Evolutionary conservation across 768 basidiomycete species (phyloP).

Genomic region (Naganishia antarctica): DNA sequence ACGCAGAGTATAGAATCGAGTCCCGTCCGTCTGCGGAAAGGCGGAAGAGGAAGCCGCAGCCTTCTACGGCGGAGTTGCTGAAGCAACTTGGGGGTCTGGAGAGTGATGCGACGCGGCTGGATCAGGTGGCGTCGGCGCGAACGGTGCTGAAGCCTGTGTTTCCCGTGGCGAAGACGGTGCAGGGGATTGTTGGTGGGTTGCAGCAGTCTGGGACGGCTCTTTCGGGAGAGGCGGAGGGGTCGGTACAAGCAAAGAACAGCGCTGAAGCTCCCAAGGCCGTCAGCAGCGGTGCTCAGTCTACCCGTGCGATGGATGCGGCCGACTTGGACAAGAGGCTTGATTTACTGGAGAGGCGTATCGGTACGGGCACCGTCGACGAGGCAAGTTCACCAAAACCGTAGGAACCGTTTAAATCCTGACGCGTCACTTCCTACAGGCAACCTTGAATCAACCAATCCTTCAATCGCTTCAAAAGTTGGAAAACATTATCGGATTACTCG

Average conservation of each 20-base stretch:
- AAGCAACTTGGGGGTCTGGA: background rate
- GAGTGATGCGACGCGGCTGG: background rate
- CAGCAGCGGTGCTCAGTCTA: too few relatives aligned
- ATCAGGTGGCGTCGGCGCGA: too few relatives aligned
- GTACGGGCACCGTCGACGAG: conserved; percentile 78
- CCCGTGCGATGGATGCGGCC: conserved; percentile 51
- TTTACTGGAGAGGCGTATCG: conserved; percentile 74
- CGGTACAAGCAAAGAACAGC: conserved; percentile 2
- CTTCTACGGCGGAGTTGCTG: background rate
- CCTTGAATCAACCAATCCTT: conserved; percentile 53
- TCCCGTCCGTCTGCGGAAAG: too few relatives aligned
- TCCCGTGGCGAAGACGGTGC: background rate
- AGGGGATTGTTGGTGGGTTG: conserved; percentile 12
- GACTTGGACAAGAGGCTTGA: conserved; percentile 80
- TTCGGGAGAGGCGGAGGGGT: background rate
- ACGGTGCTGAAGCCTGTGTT: too few relatives aligned
- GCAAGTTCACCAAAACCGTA: conserved; percentile 55
- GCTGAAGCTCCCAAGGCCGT: too few relatives aligned
- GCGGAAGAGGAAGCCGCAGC: background rate
- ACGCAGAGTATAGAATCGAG: too few relatives aligned
- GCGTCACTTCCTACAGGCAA: conserved; percentile 6
- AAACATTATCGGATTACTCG: conserved; percentile 76
- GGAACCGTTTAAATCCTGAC: background rate
- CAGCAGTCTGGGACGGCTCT: conserved; percentile 7
- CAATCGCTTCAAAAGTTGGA: conserved; percentile 76